Evolutionary conservation across 108 stramenopile genomes (phyloP).

Genomic region (Licmophora abbreviata): DNA sequence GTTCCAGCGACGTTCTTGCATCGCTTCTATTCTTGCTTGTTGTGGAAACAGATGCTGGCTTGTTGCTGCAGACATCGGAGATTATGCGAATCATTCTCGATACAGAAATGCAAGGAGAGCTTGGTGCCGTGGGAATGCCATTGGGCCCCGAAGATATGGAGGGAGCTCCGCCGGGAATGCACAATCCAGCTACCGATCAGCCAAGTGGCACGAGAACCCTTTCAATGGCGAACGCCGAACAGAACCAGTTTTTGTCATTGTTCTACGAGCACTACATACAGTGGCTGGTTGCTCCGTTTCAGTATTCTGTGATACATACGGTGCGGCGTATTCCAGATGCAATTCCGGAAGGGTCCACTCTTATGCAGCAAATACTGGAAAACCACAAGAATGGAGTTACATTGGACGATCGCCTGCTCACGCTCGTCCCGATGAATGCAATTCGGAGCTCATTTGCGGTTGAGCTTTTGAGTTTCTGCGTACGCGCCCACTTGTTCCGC

Average conservation of each 20-base stretch:
- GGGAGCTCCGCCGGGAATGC: conserved; percentile 17
- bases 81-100: conserved; percentile 78
- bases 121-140: conserved; percentile 30
- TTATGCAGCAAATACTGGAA: conserved; percentile 22
- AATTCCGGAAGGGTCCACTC: conserved; percentile 8
- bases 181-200: conserved; percentile 19
- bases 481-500: conserved; percentile 76
- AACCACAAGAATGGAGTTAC: conserved; percentile 27
- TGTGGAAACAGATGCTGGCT: conserved; percentile 71
- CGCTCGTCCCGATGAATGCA: conserved; percentile 37
- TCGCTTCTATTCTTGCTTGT: conserved; percentile 62
- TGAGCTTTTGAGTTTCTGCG: conserved; percentile 80
- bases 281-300: conserved; percentile 80
- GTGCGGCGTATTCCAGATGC: conserved; percentile 24
- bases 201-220: conserved; percentile 15
- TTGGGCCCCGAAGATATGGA: conserved; percentile 32
- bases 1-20: conserved; percentile 60
- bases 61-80: conserved; percentile 73
- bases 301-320: conserved; percentile 58
- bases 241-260: conserved; percentile 67
- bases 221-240: conserved; percentile 25
- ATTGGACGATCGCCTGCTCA: conserved; percentile 27
- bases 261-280: conserved; percentile 79
- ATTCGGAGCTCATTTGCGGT: conserved; percentile 72
- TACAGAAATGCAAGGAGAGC: conserved; percentile 67